These are phyloP conservation scores for Podila clonocystis DNA, from an alignment of 192 early-diverging fungal species.

Conservation along the genomic window DNA sequence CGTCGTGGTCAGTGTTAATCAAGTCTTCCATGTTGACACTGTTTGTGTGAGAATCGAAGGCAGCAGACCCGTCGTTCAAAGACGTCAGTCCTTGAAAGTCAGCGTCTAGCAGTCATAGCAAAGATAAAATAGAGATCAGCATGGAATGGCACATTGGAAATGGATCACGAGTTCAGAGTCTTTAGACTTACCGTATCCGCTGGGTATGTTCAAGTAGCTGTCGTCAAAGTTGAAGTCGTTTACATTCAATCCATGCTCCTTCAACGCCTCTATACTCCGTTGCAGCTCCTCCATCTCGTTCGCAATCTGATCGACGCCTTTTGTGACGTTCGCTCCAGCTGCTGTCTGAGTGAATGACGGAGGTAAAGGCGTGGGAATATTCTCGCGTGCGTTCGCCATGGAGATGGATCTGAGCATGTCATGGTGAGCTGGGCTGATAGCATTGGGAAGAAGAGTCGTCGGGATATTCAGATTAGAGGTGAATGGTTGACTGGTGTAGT, in stretches of 20 bases:
- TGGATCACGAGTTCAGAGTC: too few species aligned
- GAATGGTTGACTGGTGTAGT: conserved; percentile 11
- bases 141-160: not conserved
- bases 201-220: conserved; percentile 14
- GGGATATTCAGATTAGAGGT: conserved; percentile 26
- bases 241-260: conserved; percentile 35
- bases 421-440: conserved; percentile 27
- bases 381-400: conserved; percentile 37
- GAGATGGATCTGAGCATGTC: conserved; percentile 45
- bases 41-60: conserved; percentile 4
- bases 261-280: conserved; percentile 37
- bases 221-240: conserved; percentile 40
- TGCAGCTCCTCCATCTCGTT: conserved; percentile 45
- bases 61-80: conserved; percentile 11
- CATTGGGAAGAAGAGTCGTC: conserved; percentile 26
- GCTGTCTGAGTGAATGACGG: conserved; percentile 32
- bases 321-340: conserved; percentile 28
- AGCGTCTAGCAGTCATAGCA: not conserved
- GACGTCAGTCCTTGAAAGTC: conserved; percentile 12
- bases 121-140: not conserved
- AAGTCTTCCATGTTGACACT: conserved; percentile 20
- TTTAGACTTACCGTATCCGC: conserved; percentile 16
- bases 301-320: conserved; percentile 37
- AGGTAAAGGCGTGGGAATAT: conserved; percentile 14
- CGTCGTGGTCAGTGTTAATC: conserved; percentile 29